Base-by-base conservation (phyloP, 2,329 filamentous ascomycete species). In the Orbilia quercus region DNA sequence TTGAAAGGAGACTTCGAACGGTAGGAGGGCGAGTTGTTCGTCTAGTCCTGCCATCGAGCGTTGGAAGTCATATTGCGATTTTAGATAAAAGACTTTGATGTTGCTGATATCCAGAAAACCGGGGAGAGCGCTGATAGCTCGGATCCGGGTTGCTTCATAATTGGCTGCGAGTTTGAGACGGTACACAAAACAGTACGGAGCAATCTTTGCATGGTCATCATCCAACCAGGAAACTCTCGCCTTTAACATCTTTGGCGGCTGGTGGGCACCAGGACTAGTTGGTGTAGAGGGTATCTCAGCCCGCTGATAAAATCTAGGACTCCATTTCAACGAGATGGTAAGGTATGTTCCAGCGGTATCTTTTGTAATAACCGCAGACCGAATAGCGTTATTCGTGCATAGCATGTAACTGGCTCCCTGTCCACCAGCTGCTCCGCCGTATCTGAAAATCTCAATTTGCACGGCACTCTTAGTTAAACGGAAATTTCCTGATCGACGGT, bases 1-100 rank as follows among this genome's bases (percentile, higher is more conserved):
- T 75, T 90, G 88, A 76, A 87, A 90, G 4, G 86, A 81, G 0
- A 88, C 77, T 0, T 80, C 78, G 74, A 88, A 91, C 3, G 85
- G 63, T 48, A 79, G 79, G 1, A 76, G 9, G 0, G 34, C 12
- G 0, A 82, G 75, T 6, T 78, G 78, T 5, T 76, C 75, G 18
- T 81, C 80, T 42, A 86, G 80, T 6, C 66, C 51, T 1, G 44
- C 51, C 76, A 82, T 77, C 55, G 74, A 64, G 36, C 34, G 42
- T 54, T 75, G 45, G 44, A 77, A 76, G 75, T 58, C 67, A 63
- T n/a, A 58, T 53, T 28, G n/a, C 1, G 67, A 44, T 5, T 40
- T 18, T 23, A 47, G 53, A 22, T 36, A 18, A 64, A 73, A 64
- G 16, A 59, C 28, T 50, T 55, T 22, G 25, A 36, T 6, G 18